These are phyloP conservation scores for Agaricus blazei DNA, from an alignment of 768 basidiomycete genomes.

Conservation along the genomic window DNA sequence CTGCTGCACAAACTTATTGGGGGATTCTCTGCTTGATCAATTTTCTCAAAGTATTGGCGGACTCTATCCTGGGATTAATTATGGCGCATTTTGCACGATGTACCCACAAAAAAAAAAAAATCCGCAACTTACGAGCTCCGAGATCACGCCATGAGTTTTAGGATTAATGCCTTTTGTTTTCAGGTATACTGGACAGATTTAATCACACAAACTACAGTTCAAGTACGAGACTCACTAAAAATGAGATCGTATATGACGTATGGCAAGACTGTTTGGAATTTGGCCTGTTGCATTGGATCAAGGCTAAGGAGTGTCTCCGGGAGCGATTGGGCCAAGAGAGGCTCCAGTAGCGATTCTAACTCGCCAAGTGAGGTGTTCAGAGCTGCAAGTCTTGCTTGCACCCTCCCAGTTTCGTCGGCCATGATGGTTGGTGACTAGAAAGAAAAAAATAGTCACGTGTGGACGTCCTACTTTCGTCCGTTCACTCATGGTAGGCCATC, in stretches of 20 bases:
- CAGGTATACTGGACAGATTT: constrained; percentile 57
- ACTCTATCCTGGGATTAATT: constrained; percentile 57
- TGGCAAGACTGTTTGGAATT: constrained; percentile 73
- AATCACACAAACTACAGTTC: not conserved
- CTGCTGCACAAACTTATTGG: constrained; percentile 40
- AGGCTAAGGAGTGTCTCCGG: constrained; percentile 60
- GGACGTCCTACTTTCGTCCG: not conserved
- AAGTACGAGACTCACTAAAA: constrained; percentile 57
- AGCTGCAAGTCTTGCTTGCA: constrained; percentile 42
- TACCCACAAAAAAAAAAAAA: not conserved
- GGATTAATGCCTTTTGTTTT: constrained; percentile 79
- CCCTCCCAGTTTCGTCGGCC: constrained; percentile 41
- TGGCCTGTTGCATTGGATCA: constrained; percentile 75
- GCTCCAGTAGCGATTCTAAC: constrained; percentile 62
- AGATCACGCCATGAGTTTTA: constrained; percentile 67
- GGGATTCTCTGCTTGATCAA: constrained; percentile 68
- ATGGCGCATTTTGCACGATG: not conserved
- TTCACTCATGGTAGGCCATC: constrained; percentile 36
- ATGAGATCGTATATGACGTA: constrained; percentile 81
- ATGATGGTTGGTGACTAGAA: constrained; percentile 18
- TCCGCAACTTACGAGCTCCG: constrained; percentile 51
- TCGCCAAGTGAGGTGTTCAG: constrained; percentile 59
- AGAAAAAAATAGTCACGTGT: not conserved
- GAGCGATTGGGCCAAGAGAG: constrained; percentile 62
- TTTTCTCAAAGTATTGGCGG: constrained; percentile 78